Conservation (phyloP, 352 stramenopile species). For the Globisporangium polare region DNA sequence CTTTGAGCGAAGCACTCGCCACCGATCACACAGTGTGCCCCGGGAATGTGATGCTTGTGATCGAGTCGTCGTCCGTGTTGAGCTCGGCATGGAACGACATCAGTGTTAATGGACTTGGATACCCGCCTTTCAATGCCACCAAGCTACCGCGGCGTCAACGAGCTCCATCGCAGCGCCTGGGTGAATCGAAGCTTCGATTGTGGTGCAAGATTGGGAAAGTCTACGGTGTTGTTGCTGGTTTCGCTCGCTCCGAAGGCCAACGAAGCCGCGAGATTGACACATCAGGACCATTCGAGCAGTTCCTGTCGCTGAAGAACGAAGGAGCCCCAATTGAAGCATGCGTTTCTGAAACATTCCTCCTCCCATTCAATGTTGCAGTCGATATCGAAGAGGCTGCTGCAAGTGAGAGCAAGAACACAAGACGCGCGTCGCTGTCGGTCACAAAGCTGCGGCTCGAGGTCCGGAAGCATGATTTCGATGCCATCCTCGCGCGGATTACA, state of each 20-base stretch:
- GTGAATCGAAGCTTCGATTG: conserved; percentile 32
- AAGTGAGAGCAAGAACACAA: conserved; percentile 14
- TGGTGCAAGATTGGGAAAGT: conserved; percentile 48
- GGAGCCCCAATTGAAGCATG: conserved; percentile 16
- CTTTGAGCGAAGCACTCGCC: conserved; percentile 27
- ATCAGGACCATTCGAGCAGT: conserved; percentile 31
- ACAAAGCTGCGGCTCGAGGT: conserved; percentile 34
- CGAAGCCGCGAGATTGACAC: not conserved
- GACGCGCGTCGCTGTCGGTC: conserved; percentile 18
- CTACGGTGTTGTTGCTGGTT: conserved; percentile 30
- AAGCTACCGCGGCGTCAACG: conserved; percentile 47
- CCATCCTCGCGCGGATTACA: conserved; percentile 9
- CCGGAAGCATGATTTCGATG: conserved; percentile 24
- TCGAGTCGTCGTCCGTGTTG: conserved; percentile 44
- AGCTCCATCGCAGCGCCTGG: conserved; percentile 43
- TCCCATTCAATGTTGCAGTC: conserved; percentile 44
- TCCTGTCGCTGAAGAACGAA: conserved; percentile 19
- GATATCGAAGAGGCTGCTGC: conserved; percentile 25
- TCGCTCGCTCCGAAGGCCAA: conserved; percentile 11
- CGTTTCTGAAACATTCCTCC: conserved; percentile 34
- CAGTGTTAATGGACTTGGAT: conserved; percentile 62
- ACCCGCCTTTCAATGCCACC: conserved; percentile 74
- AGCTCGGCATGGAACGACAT: conserved; percentile 50
- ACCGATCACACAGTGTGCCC: conserved; percentile 7
- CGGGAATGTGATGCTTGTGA: conserved; percentile 35